Conservation (phyloP, 1,284 basidiomycete genomes). For the Ceratobasidium sp. region DNA sequence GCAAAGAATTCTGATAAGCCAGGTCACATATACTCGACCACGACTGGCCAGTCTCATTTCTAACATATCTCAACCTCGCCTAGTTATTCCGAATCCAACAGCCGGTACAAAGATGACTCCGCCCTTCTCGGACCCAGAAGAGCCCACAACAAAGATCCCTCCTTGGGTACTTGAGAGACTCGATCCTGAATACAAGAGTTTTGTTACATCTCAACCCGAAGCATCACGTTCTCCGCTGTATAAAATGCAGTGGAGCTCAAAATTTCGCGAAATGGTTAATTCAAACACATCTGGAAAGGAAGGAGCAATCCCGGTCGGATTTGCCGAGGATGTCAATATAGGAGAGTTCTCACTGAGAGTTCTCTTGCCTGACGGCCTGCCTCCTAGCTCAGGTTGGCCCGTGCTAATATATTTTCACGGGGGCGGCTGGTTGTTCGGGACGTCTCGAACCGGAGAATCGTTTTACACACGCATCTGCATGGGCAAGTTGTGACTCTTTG, state of each 20-base stretch:
- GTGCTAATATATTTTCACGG: slow-evolving; percentile 8
- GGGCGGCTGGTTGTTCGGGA: slow-evolving; percentile 10
- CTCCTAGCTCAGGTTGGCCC: slow-evolving; percentile 17
- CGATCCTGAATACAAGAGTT: slow-evolving; percentile 13
- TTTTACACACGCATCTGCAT: slow-evolving; percentile 23
- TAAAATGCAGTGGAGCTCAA: slow-evolving; percentile 1
- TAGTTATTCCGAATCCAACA: too few relatives aligned
- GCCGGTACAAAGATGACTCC: background rate
- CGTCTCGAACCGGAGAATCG: background rate
- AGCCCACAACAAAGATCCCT: background rate
- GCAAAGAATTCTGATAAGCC: background rate
- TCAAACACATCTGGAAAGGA: slow-evolving; percentile 14
- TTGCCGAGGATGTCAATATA: background rate
- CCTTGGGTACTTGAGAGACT: background rate
- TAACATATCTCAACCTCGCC: too few relatives aligned
- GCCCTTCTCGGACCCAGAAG: background rate
- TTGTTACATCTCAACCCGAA: slow-evolving; percentile 13
- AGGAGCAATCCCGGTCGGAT: background rate
- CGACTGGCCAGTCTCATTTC: too few relatives aligned
- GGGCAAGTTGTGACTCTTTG: background rate
- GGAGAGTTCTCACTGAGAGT: background rate
- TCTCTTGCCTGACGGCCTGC: background rate
- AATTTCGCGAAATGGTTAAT: slow-evolving; percentile 9
- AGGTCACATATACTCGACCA: background rate
- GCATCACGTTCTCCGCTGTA: slow-evolving; percentile 7